A percentile compares a stretch with the other conserved stretches of the same genome.
Conservation (phyloP, 179 eudicot genomes). For the Heliamphora pulchella region DNA sequence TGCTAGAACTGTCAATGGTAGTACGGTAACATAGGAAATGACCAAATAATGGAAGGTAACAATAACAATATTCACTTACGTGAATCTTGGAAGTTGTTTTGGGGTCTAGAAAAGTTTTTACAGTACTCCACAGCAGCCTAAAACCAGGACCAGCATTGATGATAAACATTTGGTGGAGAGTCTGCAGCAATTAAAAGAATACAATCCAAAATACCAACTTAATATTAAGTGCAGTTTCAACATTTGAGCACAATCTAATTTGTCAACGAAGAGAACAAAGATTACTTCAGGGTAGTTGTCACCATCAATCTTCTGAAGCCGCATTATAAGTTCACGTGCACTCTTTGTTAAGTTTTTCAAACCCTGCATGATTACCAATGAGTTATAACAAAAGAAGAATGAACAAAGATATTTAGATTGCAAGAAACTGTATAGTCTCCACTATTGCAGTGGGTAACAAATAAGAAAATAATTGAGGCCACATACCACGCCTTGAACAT, state of each 20-base stretch:
- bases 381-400: background rate
- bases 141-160: constrained; percentile 97
- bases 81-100: constrained; percentile 76
- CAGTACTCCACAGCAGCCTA: constrained; percentile 72
- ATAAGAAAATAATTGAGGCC: constrained; percentile 7
- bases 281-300: constrained; percentile 93
- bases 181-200: constrained; percentile 40
- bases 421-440: background rate
- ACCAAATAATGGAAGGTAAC: background rate
- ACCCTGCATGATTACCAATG: constrained; percentile 39
- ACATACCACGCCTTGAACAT: constrained; percentile 98
- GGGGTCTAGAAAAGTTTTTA: constrained; percentile 82
- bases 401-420: background rate
- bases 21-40: background rate
- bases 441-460: background rate
- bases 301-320: constrained; percentile 82
- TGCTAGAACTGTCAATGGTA: background rate
- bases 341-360: constrained; percentile 66
- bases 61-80: constrained; percentile 31
- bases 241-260: background rate
- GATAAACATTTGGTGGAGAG: constrained; percentile 77
- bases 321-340: constrained; percentile 72
- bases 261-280: background rate
- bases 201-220: background rate
- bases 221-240: background rate